Evolutionary conservation across 1,139 yeast species (phyloP), one percentile per base, ranked within the genome.

Genomic region (Neolecta irregularis): DNA sequence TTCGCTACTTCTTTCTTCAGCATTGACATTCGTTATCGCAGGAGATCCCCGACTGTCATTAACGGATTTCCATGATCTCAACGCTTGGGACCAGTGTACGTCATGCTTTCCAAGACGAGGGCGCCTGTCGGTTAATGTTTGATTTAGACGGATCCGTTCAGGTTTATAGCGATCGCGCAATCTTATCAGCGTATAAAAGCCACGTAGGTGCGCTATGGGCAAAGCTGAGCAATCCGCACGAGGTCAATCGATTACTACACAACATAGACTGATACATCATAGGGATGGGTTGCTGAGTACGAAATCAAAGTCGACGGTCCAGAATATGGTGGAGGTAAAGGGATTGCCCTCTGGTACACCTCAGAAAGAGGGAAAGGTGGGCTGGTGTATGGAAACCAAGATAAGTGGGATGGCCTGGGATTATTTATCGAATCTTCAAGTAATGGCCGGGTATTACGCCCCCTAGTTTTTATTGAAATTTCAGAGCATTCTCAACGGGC

Each of bases 381-480:
- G 3, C 52, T 55, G 2, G 51, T 56, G 6, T 53, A 53, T 41
- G 63, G 63, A 6, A 47, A 54, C 3, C 36, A 45, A 17, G 61
- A 58, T 33, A 34, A 41, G 11, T 58, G 61, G 61, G 61, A 58
- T 40, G 63, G 63, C 2, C 46, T 58, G 31, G 60, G 55, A 3
- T 36, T 58, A 13, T 45, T 56, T 35, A 40, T 59, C 26, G 61
- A 58, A 43, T 40, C 52, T 33, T 44, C 46, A 37, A 20, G 33
- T 15, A 47, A 46, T 39, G 41, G 41, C 5, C 28, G 32, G n/a
- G 37, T 28, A 5, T n/a, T 9, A 20, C 20, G 11, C 11, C 8
- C 13, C 20, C 12, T 16, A 28, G 8, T 13, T 7, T 13, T 18
- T 26, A 6, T 12, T 28, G 8, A 28, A 28, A 60, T 13, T 12